Percentiles rank a stretch among this genome's conserved stretches.
Conservation (phyloP, 768 basidiomycete genomes). For the Mycena maculata region DNA sequence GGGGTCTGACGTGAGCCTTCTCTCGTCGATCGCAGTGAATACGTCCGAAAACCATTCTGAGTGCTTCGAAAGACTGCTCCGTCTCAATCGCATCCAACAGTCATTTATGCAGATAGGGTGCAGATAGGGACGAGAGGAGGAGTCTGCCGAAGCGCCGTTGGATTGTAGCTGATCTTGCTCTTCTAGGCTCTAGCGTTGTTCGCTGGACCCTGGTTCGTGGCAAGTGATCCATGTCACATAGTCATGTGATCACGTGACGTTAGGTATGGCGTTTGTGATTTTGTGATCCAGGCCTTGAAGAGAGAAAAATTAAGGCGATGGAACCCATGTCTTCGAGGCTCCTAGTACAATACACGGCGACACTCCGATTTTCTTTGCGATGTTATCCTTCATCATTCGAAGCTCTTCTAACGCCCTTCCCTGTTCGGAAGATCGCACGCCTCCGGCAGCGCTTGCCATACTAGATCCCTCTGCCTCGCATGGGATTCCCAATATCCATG, state of each 20-base stretch:
- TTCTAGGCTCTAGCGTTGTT: not conserved
- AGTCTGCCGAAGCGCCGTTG: not conserved
- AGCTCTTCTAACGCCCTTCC: too few species aligned
- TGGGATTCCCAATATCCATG: not conserved
- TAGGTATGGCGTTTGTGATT: not conserved
- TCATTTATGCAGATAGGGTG: conserved; percentile 44
- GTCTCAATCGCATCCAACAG: conserved; percentile 50
- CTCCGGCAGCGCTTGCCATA: not conserved
- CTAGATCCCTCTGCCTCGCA: not conserved
- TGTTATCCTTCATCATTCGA: not conserved
- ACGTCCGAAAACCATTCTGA: conserved; percentile 47
- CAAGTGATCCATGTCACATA: conserved; percentile 12
- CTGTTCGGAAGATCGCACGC: not conserved
- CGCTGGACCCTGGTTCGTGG: not conserved
- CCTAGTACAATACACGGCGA: not conserved
- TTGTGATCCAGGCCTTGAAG: too few species aligned
- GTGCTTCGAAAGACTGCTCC: conserved; percentile 45
- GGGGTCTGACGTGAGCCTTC: conserved; percentile 7
- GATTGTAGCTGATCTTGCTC: conserved; percentile 9
- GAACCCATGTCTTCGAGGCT: not conserved
- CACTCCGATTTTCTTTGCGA: not conserved
- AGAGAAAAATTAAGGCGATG: not conserved
- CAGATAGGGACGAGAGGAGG: not conserved
- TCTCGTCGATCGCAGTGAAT: conserved; percentile 26
- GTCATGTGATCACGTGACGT: conserved; percentile 6